Evolutionary conservation across 805 yeast genomes (phyloP).

Genomic region (Kodamaea kakaduensis): DNA sequence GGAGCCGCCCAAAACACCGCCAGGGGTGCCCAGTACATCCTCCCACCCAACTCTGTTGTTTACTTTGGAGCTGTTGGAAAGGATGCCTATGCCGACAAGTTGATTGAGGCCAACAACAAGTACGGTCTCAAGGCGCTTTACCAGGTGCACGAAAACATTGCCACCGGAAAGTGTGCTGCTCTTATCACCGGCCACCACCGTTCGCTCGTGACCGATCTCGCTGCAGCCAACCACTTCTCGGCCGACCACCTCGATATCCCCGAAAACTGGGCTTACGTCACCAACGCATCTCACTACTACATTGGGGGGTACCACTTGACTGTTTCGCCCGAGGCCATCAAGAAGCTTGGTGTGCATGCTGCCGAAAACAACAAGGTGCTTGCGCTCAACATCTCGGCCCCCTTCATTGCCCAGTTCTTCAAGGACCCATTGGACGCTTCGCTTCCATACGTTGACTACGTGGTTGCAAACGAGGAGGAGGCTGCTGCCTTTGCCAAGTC

Average conservation of each 20-base stretch:
- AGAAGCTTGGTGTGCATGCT: constrained; percentile 87
- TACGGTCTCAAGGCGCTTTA: constrained; percentile 89
- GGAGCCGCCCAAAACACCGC: constrained; percentile 99
- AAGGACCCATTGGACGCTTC: constrained; percentile 80
- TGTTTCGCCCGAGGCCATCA: constrained; percentile 93
- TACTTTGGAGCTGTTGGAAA: constrained; percentile 97
- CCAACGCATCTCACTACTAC: constrained; percentile 76
- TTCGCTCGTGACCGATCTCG: constrained; percentile 92
- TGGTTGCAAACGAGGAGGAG: constrained; percentile 95
- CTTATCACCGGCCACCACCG: constrained; percentile 83
- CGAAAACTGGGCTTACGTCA: constrained; percentile 85
- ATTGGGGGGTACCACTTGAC: constrained; percentile 99
- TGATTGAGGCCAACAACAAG: constrained; percentile 73
- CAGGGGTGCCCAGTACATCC: constrained; percentile 92
- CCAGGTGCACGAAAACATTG: constrained; percentile 68
- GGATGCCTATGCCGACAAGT: constrained; percentile 79
- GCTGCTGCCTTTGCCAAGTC: constrained; percentile 92
- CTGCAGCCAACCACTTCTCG: constrained; percentile 96
- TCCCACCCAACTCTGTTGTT: constrained; percentile 77
- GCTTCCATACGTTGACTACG: constrained; percentile 82
- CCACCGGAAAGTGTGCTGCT: constrained; percentile 98
- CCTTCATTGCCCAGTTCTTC: constrained; percentile 94
- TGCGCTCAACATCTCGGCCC: constrained; percentile 88
- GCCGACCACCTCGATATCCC: constrained; percentile 82
- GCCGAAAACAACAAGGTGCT: constrained; percentile 74